phyloP scores from a whole-genome alignment of 2,329 filamentous ascomycete species.

The Cordyceps fumosorosea region DNA sequence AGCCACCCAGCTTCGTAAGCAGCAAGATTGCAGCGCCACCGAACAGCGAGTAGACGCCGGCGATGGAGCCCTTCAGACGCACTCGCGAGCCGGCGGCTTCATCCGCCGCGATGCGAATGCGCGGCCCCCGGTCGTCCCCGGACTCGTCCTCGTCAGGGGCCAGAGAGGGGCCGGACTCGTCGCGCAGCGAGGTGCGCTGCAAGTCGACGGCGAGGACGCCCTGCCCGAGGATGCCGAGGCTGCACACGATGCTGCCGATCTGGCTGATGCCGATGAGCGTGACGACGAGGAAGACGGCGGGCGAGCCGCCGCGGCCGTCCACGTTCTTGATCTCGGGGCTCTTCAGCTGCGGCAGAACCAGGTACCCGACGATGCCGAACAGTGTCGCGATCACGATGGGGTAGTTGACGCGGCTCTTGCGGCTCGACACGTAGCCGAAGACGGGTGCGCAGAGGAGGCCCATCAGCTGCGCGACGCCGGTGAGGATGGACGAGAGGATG shows the following conservation, averaged over 20 bases:
- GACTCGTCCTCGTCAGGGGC: constrained; percentile 33
- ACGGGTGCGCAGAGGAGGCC: constrained; percentile 78
- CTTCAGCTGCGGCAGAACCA: constrained; percentile 64
- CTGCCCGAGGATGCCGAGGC: constrained; percentile 76
- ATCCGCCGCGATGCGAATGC: constrained; percentile 28
- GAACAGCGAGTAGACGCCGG: constrained; percentile 86
- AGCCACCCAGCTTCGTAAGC: constrained; percentile 84
- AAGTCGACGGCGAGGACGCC: constrained; percentile 60
- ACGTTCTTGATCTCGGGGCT: constrained; percentile 67
- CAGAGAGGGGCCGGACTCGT: constrained; percentile 20
- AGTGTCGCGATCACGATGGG: constrained; percentile 67
- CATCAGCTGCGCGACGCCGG: constrained; percentile 80
- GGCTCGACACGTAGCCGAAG: constrained; percentile 80
- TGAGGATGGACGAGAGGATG: constrained; percentile 77
- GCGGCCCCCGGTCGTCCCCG: constrained; percentile 32
- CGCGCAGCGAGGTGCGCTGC: constrained; percentile 20
- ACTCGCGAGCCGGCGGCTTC: constrained; percentile 40
- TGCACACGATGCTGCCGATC: constrained; percentile 94
- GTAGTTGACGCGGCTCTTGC: constrained; percentile 58
- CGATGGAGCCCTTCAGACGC: constrained; percentile 83
- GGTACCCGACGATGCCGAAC: constrained; percentile 72
- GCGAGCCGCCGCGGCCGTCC: constrained; percentile 59
- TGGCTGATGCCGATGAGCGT: constrained; percentile 83
- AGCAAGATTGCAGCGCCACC: constrained; percentile 86
- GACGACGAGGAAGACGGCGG: constrained; percentile 67